Conservation (phyloP, 257 asterid species). For the Voacanga thouarsii region DNA sequence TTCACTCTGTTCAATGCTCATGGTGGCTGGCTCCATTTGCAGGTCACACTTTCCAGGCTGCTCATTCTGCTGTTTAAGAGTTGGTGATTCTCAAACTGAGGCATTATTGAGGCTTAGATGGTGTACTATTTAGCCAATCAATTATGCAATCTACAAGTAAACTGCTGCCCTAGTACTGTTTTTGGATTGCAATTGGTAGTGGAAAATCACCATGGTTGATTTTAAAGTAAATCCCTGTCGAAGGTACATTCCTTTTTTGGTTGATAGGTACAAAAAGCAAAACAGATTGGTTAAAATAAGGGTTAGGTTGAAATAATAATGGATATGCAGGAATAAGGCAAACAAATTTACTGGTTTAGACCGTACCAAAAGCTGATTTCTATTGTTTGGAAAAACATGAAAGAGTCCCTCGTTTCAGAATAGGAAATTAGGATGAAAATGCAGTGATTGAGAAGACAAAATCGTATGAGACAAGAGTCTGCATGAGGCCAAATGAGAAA, state of each 20-base stretch:
- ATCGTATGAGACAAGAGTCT: not conserved
- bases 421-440: not conserved
- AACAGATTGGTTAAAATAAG: not conserved
- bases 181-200: not conserved
- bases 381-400: constrained; percentile 9
- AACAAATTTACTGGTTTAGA: not conserved
- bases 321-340: constrained; percentile 3
- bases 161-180: not conserved
- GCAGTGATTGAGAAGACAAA: constrained; percentile 3
- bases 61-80: not conserved
- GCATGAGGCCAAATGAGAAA: not conserved
- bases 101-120: no score
- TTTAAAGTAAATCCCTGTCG: not conserved
- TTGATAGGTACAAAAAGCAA: not conserved
- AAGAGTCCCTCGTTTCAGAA: not conserved
- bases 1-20: constrained; percentile 4
- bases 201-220: not conserved
- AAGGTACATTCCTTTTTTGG: not conserved
- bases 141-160: no score
- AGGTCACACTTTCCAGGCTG: not conserved
- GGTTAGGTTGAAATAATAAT: constrained; percentile 13
- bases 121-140: no score
- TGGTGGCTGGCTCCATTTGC: constrained; percentile 7
- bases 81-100: not conserved
- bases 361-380: not conserved